Evolutionary conservation across 345 rosid species (phyloP), one percentile per base, ranked within the genome.

Genomic region (Syzygium grande): DNA sequence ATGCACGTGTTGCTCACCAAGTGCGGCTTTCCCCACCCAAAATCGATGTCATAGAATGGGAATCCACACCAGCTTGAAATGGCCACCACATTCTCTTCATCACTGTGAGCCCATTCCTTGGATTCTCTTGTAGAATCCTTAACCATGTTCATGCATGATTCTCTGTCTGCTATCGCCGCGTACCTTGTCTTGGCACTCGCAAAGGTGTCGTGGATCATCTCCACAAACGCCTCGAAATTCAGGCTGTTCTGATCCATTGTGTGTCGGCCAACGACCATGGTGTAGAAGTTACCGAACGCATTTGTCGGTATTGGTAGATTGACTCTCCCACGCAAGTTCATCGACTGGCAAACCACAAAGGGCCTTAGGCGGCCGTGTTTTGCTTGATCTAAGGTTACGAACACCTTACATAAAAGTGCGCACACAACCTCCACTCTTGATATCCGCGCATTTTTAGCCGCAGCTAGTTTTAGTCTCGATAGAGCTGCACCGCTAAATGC

Each of bases 11-110:
- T 91, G 11, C 92, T 90, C 22, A 91, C 91, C 94, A 92, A 87
- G 73, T 54, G 88, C 19, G 96, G 96, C 54, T 87, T 91, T 65
- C 95, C 95, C 96, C 96, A 95, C 11, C 96, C 95, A 27, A 92
- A 95, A 85, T 95, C 92, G 5, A 90, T 90, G 68, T 89, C 94
- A 21, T 92, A 93, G 78, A 89, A 53, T 3, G 93, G 92, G 10
- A 92, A 92, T 25, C 88, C 89, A 52, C 93, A 91, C 88, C 91
- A 90, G 86, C 95, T 92, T 23, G 89, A 90, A 84, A 89, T 88
- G 10, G 90, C 9, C 43, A 89, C 90, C 27, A 93, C 51, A 30
- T 93, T 89, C 5, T 51, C 59, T 38, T 87, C 86, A 43, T 88
- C 88, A 63, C 87, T 85, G 23, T 43, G 14, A 30, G 41, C 4